Evolutionary conservation across 1,139 yeast species (phyloP).

Genomic region (Magnusiomyces sp.): DNA sequence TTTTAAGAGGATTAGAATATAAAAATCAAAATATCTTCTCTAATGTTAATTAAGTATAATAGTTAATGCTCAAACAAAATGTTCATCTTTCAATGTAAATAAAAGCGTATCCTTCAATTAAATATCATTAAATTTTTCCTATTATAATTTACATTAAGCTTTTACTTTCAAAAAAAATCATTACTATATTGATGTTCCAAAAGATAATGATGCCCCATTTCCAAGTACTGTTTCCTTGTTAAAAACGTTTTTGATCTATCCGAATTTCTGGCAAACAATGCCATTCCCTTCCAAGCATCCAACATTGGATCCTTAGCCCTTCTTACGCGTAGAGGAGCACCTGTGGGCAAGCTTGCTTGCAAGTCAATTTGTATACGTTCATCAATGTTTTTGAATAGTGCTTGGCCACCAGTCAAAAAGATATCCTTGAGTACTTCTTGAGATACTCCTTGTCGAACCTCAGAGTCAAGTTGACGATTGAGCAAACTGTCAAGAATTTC

Average conservation of each 20-base stretch:
- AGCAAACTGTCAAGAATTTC: conserved; percentile 70
- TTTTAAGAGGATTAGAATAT: too few species aligned
- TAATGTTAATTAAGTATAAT: too few species aligned
- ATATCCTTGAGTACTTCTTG: conserved; percentile 52
- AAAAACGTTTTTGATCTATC: conserved; percentile 46
- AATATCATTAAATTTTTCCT: not conserved
- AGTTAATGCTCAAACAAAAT: too few species aligned
- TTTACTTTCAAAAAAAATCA: conserved; percentile 11
- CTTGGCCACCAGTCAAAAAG: conserved; percentile 81
- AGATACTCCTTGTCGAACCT: conserved; percentile 44
- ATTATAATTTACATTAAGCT: not conserved
- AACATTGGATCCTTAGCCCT: conserved; percentile 56
- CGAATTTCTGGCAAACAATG: conserved; percentile 53
- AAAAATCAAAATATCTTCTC: too few species aligned
- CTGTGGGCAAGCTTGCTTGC: conserved; percentile 61
- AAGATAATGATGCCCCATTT: conserved; percentile 81
- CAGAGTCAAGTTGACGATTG: conserved; percentile 49
- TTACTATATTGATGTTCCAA: conserved; percentile 84
- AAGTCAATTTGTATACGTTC: conserved; percentile 61
- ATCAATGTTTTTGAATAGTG: conserved; percentile 55
- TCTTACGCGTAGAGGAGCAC: conserved; percentile 52
- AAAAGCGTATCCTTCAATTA: too few species aligned
- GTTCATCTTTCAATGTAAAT: too few species aligned
- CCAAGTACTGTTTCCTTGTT: conserved; percentile 68
- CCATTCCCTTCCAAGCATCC: conserved; percentile 96